Evolutionary conservation across 257 asterid genomes (phyloP).

Genomic region (Lavandula angustifolia): DNA sequence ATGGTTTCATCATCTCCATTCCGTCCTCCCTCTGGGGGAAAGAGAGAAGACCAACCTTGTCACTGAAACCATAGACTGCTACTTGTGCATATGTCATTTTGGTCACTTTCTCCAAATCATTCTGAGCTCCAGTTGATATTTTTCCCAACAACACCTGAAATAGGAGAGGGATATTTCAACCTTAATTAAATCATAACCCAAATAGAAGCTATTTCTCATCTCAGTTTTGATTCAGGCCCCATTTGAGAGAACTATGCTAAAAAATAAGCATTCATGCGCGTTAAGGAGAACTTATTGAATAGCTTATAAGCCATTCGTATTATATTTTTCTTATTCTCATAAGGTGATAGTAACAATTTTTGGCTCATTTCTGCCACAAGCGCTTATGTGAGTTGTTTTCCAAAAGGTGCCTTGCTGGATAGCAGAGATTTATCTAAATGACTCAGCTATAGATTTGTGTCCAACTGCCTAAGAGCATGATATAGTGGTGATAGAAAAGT

Average conservation of each 20-base stretch:
- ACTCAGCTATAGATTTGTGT: neutral
- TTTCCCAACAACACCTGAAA: slow-evolving; percentile 78
- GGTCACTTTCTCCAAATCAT: slow-evolving; percentile 90
- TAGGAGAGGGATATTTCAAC: slow-evolving; percentile 3
- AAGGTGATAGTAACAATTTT: too few species aligned
- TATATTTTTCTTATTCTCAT: too few species aligned
- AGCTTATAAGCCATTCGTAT: too few species aligned
- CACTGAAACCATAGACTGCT: slow-evolving; percentile 87
- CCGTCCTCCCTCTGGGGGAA: slow-evolving; percentile 73
- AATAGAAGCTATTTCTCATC: too few species aligned
- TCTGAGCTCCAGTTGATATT: slow-evolving; percentile 96
- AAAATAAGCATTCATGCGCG: too few species aligned
- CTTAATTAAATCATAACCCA: too few species aligned
- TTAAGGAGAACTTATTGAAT: too few species aligned
- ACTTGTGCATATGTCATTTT: slow-evolving; percentile 93
- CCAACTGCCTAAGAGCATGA: neutral
- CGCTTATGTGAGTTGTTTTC: neutral
- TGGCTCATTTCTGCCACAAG: too few species aligned
- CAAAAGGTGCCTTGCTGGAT: neutral
- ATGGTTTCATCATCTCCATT: slow-evolving; percentile 65
- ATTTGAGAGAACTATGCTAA: too few species aligned
- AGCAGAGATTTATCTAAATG: neutral
- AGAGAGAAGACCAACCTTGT: slow-evolving; percentile 92
- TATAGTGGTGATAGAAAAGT: too few species aligned
- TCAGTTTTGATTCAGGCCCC: too few species aligned